Base-by-base conservation (phyloP, 768 basidiomycete genomes). In the Leccinum boreale region DNA sequence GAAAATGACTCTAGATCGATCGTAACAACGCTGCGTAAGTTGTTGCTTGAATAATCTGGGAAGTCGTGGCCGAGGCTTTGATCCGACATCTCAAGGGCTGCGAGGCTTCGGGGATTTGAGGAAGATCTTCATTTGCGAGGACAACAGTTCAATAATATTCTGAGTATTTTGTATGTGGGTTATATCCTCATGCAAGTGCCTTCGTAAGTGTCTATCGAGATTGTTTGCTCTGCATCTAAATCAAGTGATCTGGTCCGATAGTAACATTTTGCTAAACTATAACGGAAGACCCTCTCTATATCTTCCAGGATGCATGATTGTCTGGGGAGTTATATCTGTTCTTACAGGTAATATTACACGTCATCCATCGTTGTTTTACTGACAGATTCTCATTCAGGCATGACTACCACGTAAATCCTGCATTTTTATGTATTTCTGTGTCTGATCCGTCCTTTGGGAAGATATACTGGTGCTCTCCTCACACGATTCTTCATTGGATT, bases 161-260 rank as follows among this genome's bases (percentile, higher is more conserved):
- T 91, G 44, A 85, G 85, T 44, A 81, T 87, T 52, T 77, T 88
- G 50, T 88, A 87, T 61, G 76, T 86, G 31, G 87, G 87, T 15
- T 90, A 90, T 66, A 87, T 87, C 57, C 70, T 89, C 39, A 89
- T 90, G 88, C 89, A 91, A 68, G 79, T 91, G 54, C 89, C 89
- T 33, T 87, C 85, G 85, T 86, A 63, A 66, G 85, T 73, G 4
- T 11, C 4, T 46, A 46, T 23, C 65, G 28, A 21, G 42, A 31
- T 50, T 9, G 23, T 50, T 24, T 47, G 17, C 42, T 24, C 31
- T 54, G 12, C 39, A 26, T 24, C 19, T 29, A 1, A n/a, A 50
- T 23, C 39, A 49, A 6, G 48, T 52, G 17, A 28, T 21, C 19
- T 29, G 8, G n/a, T 17, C 50, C 17, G 47, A 23, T 62, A 91